A percentile compares a stretch with the other conserved stretches of the same genome.
Conservation (phyloP, 1,284 basidiomycete genomes). For the Microbotryomycetes sp. region DNA sequence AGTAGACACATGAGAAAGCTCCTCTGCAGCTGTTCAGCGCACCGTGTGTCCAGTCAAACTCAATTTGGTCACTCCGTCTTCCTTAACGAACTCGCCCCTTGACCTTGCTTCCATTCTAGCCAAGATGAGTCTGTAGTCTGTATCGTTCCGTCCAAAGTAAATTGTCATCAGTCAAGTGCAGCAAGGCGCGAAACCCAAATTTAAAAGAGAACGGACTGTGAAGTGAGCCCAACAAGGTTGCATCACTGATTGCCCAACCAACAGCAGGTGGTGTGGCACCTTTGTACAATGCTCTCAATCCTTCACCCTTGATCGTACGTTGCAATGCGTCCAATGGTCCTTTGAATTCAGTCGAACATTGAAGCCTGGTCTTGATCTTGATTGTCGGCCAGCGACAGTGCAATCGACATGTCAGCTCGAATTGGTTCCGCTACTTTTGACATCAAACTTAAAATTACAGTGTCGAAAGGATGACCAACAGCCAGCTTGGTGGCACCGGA, state of each 20-base stretch:
- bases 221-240: conserved; percentile 64
- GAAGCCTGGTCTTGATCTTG: conserved; percentile 43
- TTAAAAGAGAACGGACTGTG: conserved; percentile 36
- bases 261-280: conserved; percentile 63
- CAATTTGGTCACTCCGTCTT: conserved; percentile 11
- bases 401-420: conserved; percentile 54
- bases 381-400: conserved; percentile 66
- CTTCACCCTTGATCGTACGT: conserved; percentile 58
- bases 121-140: conserved; percentile 51
- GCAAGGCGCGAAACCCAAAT: conserved; percentile 3
- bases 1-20: conserved; percentile 42
- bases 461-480: conserved; percentile 41
- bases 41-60: conserved; percentile 32
- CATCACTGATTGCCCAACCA: conserved; percentile 70
- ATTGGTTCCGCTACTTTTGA: neutral
- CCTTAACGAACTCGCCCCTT: conserved; percentile 37
- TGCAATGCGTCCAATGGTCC: conserved; percentile 61
- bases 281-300: conserved; percentile 42
- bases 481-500: conserved; percentile 44
- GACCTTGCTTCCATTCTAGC: conserved; percentile 45
- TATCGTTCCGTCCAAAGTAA: neutral
- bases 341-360: conserved; percentile 8
- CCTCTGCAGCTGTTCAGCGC: conserved; percentile 4
- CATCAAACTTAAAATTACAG: conserved; percentile 12
- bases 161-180: neutral